Evolutionary conservation across 108 stramenopile species (phyloP), one percentile per base, ranked within the genome.

Genomic region (Skeletonema tropicum): DNA sequence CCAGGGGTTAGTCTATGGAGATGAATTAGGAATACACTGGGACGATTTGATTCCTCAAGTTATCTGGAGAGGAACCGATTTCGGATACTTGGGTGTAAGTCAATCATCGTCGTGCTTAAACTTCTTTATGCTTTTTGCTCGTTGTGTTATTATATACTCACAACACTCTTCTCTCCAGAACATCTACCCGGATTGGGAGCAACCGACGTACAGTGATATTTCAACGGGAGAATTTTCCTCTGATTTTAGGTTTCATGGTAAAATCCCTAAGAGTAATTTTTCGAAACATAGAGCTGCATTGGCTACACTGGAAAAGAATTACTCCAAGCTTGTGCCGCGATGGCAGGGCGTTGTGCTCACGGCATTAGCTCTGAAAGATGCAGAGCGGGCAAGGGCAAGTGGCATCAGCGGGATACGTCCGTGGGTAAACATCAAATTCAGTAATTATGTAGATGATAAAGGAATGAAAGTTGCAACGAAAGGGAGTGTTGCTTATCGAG

Each of bases 271-370:
- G 19, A 55, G 23, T 55, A 55, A n/a, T 10, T 55, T 55, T 23
- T 19, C 17, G 5, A 21, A 23, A 23, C 0, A n/a, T 23, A 21
- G 52, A 19, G 61, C 61, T 25, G 61, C 39, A 36, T 17, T 38
- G 9, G 35, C 19, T 21, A 14, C 61, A 1, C 9, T 62, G 12
- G 6, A 59, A 57, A 14, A 45, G 5, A 14, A 31, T 26, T 68
- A 71, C 26, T 48, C 48, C 26, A 36, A 69, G 17, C 36, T 77
- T 25, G 70, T 70, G 11, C 76, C 76, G 3, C 62, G 76, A 32
- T 77, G 76, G 76, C 62, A 77, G 57, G 76, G 69, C 15, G 70
- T 77, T 11, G 33, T 77, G 0, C 69, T 57, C 14, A 71, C 76
- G 29, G 76, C 76, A 6, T 63, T 70, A 41, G 60, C 68, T 10